Conservation (phyloP, 2,329 filamentous ascomycete genomes). For the Xylariaceae sp. region DNA sequence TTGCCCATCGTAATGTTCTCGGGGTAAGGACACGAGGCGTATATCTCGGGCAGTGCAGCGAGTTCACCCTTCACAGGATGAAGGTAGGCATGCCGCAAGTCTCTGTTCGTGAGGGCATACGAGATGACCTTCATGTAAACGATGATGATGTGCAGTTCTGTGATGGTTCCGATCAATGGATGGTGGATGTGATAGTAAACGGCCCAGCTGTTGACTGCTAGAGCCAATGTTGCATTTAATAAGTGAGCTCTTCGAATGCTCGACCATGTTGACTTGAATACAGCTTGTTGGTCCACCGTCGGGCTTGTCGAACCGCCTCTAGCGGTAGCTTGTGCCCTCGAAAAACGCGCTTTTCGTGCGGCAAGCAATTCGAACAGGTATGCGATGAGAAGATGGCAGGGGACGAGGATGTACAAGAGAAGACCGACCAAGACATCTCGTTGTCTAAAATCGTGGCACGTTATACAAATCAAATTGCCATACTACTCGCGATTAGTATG, state of each 20-base stretch:
- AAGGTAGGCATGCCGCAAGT: slow-evolving; percentile 86
- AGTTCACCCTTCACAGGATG: slow-evolving; percentile 68
- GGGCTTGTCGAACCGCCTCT: slow-evolving; percentile 51
- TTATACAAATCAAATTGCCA: slow-evolving; percentile 87
- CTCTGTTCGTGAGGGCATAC: slow-evolving; percentile 94
- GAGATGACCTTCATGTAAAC: slow-evolving; percentile 96
- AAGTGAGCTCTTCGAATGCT: slow-evolving; percentile 77
- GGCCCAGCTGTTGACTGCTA: slow-evolving; percentile 75
- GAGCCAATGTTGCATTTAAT: slow-evolving; percentile 77
- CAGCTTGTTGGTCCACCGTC: slow-evolving; percentile 60
- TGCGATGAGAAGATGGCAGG: slow-evolving; percentile 85
- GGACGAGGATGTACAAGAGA: slow-evolving; percentile 80
- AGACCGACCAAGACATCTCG: slow-evolving; percentile 75
- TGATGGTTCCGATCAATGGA: slow-evolving; percentile 86
- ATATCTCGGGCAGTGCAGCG: slow-evolving; percentile 74
- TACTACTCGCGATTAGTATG: slow-evolving; percentile 57
- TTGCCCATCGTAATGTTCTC: slow-evolving; percentile 86
- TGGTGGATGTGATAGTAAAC: slow-evolving; percentile 93
- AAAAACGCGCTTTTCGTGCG: slow-evolving; percentile 71
- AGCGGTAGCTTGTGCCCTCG: slow-evolving; percentile 49
- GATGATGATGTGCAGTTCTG: slow-evolving; percentile 87
- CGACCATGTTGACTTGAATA: slow-evolving; percentile 75
- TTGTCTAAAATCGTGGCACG: slow-evolving; percentile 81
- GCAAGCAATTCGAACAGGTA: slow-evolving; percentile 86
- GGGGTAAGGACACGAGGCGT: slow-evolving; percentile 81